These are phyloP conservation scores for Fusarium sp. DNA, from an alignment of 2,329 filamentous ascomycete species.

Conservation along the genomic window DNA sequence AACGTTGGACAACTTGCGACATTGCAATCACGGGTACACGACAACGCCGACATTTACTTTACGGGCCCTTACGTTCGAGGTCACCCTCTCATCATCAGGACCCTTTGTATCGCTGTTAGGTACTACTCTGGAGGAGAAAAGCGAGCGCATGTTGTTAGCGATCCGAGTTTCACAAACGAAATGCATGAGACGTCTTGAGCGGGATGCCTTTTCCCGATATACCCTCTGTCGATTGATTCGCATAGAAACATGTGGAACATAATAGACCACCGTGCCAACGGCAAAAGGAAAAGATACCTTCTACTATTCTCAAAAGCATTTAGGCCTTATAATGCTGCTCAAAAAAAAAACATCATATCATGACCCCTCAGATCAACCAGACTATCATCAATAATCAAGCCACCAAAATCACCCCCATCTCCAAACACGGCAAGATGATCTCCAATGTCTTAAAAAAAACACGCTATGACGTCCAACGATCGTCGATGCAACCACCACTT, in stretches of 20 bases:
- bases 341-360: neutral
- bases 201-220: neutral
- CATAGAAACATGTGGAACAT: neutral
- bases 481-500: neutral
- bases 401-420: neutral
- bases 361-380: neutral
- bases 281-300: too few species aligned
- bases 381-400: neutral
- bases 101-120: slow-evolving; percentile 60
- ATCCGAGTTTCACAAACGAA: neutral
- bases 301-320: too few species aligned
- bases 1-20: slow-evolving; percentile 99
- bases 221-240: neutral
- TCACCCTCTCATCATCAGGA: slow-evolving; percentile 96
- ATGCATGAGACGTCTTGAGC: neutral
- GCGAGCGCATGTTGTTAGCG: slow-evolving; percentile 10
- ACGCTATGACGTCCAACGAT: neutral
- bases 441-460: neutral
- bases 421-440: neutral
- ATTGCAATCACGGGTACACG: slow-evolving; percentile 93
- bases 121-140: slow-evolving; percentile 31
- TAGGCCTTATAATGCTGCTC: too few species aligned
- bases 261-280: too few species aligned
- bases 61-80: slow-evolving; percentile 96
- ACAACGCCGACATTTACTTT: slow-evolving; percentile 95